Conservation (phyloP, 352 stramenopile species). For the Phytophthora gonapodyides region DNA sequence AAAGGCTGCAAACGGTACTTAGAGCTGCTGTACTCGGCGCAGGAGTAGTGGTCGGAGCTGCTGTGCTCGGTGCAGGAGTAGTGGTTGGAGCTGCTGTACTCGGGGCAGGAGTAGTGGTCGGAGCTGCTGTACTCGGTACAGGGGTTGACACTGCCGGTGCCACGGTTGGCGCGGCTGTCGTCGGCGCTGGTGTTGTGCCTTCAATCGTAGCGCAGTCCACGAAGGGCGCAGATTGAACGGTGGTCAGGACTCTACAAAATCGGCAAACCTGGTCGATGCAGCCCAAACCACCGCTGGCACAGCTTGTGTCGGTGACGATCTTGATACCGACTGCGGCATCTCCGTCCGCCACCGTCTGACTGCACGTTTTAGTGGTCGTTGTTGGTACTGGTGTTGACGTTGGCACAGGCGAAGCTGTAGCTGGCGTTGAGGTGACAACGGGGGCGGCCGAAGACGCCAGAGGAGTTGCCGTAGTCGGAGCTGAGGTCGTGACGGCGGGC, state of each 20-base stretch:
- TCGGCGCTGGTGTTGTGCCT: constrained; percentile 1
- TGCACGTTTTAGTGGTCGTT: constrained; percentile 22
- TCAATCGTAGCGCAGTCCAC: constrained; percentile 30
- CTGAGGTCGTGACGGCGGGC: constrained; percentile 3
- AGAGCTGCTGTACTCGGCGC: background rate
- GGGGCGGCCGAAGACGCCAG: background rate
- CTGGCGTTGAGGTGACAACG: constrained; percentile 8
- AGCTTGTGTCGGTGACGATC: constrained; percentile 33
- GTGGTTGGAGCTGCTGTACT: constrained; percentile 7
- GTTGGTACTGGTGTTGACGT: constrained; percentile 1
- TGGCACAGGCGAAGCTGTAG: constrained; percentile 8
- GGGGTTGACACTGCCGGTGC: background rate
- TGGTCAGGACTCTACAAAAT: constrained; percentile 38
- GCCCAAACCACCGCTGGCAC: constrained; percentile 31
- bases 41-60: constrained; percentile 1
- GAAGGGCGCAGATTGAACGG: constrained; percentile 27
- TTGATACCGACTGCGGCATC: constrained; percentile 40
- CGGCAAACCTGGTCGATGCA: constrained; percentile 45
- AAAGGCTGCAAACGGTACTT: constrained; percentile 9
- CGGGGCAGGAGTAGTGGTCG: background rate
- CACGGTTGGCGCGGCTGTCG: constrained; percentile 1
- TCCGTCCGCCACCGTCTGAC: constrained; percentile 32
- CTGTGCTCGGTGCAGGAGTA: background rate
- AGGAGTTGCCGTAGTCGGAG: background rate
- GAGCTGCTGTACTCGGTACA: background rate